These are phyloP conservation scores for Trichoderma simmonsii DNA, from an alignment of 2,329 filamentous ascomycete genomes.

Conservation along the genomic window DNA sequence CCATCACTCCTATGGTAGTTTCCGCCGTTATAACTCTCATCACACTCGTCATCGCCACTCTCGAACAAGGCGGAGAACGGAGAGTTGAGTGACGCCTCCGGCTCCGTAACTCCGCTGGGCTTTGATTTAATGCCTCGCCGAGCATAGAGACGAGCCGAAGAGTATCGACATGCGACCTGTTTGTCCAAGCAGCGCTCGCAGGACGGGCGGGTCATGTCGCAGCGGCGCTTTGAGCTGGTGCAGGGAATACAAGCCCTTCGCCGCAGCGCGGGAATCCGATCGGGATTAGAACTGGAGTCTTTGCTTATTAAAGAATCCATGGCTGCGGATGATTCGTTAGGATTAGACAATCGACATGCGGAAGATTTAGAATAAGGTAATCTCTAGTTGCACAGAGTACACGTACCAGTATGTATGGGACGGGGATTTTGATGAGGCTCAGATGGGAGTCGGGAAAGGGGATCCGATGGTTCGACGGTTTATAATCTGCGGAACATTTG, in stretches of 20 bases:
- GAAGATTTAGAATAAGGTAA: not conserved
- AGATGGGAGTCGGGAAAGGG: not conserved
- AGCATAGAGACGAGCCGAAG: conserved; percentile 17
- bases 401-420: not conserved
- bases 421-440: not conserved
- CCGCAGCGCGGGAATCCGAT: not conserved
- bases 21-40: not conserved
- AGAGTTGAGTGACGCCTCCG: not conserved
- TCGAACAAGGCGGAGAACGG: not conserved
- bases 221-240: conserved; percentile 37
- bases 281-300: not conserved
- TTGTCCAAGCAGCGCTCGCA: conserved; percentile 34
- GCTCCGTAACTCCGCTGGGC: not conserved
- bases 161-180: conserved; percentile 27
- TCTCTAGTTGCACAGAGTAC: not conserved
- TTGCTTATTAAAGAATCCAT: not conserved
- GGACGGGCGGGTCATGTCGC: conserved; percentile 33
- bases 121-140: not conserved
- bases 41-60: not conserved
- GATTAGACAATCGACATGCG: not conserved
- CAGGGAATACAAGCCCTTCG: conserved; percentile 35
- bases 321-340: not conserved
- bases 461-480: not conserved
- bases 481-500: conserved; percentile 21
- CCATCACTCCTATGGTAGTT: too few species aligned